Evolutionary conservation across 148 eudicot species (phyloP).

Genomic region (Camellia granthamiana): DNA sequence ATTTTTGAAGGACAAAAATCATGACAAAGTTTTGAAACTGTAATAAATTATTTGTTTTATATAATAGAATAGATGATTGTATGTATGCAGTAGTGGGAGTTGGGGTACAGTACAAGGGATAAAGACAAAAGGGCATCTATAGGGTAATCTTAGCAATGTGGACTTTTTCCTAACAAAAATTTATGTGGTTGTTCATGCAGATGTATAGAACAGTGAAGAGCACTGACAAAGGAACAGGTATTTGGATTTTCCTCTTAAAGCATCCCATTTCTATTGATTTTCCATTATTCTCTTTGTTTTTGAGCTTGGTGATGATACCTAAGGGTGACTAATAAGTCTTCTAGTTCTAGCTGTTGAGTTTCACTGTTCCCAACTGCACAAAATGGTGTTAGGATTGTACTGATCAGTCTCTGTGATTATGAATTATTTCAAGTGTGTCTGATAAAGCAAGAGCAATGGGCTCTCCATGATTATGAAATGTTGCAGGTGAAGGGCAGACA

Average conservation of each 20-base stretch:
- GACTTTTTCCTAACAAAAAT: constrained; percentile 14
- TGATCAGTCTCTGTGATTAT: neutral
- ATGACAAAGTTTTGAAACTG: too few relatives aligned
- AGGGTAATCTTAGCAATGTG: constrained; percentile 23
- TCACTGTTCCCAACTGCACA: neutral
- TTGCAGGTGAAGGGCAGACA: constrained; percentile 28
- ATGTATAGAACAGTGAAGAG: constrained; percentile 98
- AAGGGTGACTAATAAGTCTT: too few relatives aligned
- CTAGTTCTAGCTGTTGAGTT: neutral
- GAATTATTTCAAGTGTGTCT: constrained; percentile 14
- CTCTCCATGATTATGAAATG: constrained; percentile 7
- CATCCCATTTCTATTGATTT: constrained; percentile 16
- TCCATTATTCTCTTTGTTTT: constrained; percentile 10
- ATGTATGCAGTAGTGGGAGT: constrained; percentile 5
- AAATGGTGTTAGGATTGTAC: neutral
- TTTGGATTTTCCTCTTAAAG: constrained; percentile 23
- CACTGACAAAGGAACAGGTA: constrained; percentile 68
- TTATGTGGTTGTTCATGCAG: constrained; percentile 49
- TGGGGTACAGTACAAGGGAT: constrained; percentile 8
- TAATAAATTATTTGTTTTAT: too few relatives aligned
- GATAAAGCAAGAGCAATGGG: constrained; percentile 12
- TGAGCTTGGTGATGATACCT: neutral
- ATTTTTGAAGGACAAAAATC: too few relatives aligned
- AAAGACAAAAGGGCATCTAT: constrained; percentile 35
- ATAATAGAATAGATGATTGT: too few relatives aligned